Evolutionary conservation across 2,329 filamentous ascomycete genomes (phyloP).

Genomic region (Colletotrichum australisinense): DNA sequence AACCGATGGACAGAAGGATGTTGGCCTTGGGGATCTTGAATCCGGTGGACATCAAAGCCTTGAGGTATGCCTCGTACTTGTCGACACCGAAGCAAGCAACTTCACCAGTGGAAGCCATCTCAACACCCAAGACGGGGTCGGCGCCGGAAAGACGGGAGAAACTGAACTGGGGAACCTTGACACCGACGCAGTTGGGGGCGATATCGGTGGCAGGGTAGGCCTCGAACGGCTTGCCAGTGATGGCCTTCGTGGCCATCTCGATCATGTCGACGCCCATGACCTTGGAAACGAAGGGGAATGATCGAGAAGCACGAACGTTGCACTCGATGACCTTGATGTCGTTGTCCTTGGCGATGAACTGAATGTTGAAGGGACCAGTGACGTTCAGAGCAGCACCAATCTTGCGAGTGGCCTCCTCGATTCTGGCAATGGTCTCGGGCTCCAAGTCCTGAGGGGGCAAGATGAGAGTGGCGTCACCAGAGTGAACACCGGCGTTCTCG

Average conservation of each 20-base stretch:
- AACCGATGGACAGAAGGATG: constrained; percentile 93
- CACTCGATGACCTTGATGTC: constrained; percentile 99
- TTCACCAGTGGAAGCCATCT: constrained; percentile 99
- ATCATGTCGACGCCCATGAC: constrained; percentile 98
- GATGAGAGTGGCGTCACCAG: constrained; percentile 95
- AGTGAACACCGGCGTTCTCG: constrained; percentile 98
- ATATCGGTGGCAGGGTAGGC: constrained; percentile 85
- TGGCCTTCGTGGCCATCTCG: constrained; percentile 98
- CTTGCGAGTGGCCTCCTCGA: constrained; percentile 95
- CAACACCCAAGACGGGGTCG: constrained; percentile 95
- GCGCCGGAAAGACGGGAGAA: constrained; percentile 97
- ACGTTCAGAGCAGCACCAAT: constrained; percentile 95
- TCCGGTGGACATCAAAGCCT: constrained; percentile 93
- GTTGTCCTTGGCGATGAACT: constrained; percentile 99
- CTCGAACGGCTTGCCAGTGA: constrained; percentile 84
- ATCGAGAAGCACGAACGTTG: constrained; percentile 95
- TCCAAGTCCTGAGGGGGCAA: constrained; percentile 94
- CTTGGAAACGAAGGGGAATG: constrained; percentile 98
- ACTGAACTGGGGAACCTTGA: constrained; percentile 99
- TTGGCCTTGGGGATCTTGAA: constrained; percentile 98
- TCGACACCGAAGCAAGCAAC: constrained; percentile 96
- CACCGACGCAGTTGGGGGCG: constrained; percentile 86
- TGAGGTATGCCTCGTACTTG: constrained; percentile 98
- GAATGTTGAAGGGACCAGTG: constrained; percentile 97
- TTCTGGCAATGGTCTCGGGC: constrained; percentile 86